Base-by-base conservation (phyloP, 495 filamentous ascomycete genomes). In the Extremus antarcticus region DNA sequence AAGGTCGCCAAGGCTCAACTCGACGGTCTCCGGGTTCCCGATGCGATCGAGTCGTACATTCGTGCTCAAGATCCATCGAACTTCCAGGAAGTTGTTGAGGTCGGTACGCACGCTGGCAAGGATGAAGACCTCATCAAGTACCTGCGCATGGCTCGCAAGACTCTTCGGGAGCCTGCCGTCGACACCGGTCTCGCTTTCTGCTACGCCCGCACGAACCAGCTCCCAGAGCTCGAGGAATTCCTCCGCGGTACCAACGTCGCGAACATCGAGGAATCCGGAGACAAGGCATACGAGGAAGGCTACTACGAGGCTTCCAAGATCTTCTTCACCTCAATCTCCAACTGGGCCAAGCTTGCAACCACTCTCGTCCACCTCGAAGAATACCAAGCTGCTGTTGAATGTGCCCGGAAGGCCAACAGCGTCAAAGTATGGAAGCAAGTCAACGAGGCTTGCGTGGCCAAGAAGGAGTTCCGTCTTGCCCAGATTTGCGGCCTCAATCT, bases 381-480 rank as follows among this genome's bases (percentile, higher is more conserved):
- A 51, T 96, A 99, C 73, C 94, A 99, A 69, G 89, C 90, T 53
- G 94, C 94, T 24, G 94, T 99, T 32, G 94, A 99, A 71, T 97
- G 90, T 65, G 94, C 94, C 22, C 88, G 94, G 66, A 97, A 97
- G 74, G 94, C 94, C 67, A 99, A 97, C 77, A 99, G 90, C 74
- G 89, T 94, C 73, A 95, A 94, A 77, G 94, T 99, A 52, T 99
- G 94, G 94, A 95, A 90, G 74, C 88, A 99, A 71, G 94, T 99
- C 61, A 94, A 97, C 71, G 86, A 86, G 66, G 94, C 92, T 35
- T 99, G 94, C 70, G 87, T 99, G 52, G 78, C 82, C 60, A 99
- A 95, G 86, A 96, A 95, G 75, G 94, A 99, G 67, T 99, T 99
- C 81, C 86, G 92, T 59, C 85, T 99, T 46, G 92, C 94, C 32